Evolutionary conservation across 2,329 filamentous ascomycete genomes (phyloP), one percentile per base, ranked within the genome.

Genomic region (Blastomyces parvus): DNA sequence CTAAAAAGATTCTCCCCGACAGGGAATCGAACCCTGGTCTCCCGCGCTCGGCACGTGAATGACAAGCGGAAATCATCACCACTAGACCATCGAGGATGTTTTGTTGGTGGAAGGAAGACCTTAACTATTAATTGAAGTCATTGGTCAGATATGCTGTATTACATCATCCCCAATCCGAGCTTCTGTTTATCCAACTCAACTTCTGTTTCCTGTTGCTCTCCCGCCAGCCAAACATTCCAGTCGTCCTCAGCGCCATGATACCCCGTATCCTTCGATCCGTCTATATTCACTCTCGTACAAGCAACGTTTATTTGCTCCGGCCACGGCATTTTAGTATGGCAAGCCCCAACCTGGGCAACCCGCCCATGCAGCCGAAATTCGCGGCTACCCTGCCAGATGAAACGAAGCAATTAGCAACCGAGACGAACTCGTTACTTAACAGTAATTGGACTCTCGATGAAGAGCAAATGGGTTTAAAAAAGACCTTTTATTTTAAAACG

Each of bases 401-500:
- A 46, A 27, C 22, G 2, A 46, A 46, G 8, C 57, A 59, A 59
- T 48, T 59, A 42, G 57, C n/a, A 46, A 25, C 66, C 2, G 68
- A 67, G 11, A 65, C 73, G 48, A 62, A 71, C 46, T 60, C 65
- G 9, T 64, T 77, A 52, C 66, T 70, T 44, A 64, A 68, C 44
- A 66, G 71, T 25, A 72, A 72, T 46, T 77, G 75, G 75, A 65
- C 60, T 7, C 64, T 76, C 60, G 74, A 76, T 62, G 67, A 68
- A 25, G 72, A 73, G 6, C 69, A 70, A 6, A 71, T 69, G 68
- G 74, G 74, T 1, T 60, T 77, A 8, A 68, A 67, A 25, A 77
- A 77, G 67, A 76, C 74, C 14, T 77, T 71, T 65, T 70, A 74
- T 68, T 77, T 77, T 62, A 72, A 71, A 61, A 72, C 70, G 3